Percentiles rank a stretch among this genome's conserved stretches.
Conservation (phyloP, 768 basidiomycete species). For the Sarcodon sp. region DNA sequence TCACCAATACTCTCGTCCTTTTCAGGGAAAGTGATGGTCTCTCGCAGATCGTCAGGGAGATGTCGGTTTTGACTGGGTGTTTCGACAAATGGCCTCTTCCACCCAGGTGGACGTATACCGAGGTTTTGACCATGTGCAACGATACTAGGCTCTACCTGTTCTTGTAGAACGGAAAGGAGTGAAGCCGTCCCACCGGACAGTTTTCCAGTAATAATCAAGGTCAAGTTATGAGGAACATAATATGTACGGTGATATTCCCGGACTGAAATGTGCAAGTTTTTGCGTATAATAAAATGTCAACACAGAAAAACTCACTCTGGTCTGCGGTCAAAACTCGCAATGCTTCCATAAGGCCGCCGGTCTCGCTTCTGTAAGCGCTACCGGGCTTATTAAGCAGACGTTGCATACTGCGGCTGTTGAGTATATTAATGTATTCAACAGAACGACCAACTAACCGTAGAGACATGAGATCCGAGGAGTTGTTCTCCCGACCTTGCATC, state of each 20-base stretch:
- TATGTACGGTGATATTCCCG: conserved; percentile 78
- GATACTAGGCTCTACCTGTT: conserved; percentile 73
- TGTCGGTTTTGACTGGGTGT: conserved; percentile 58
- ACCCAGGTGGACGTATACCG: conserved; percentile 62
- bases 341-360: conserved; percentile 91
- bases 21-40: conserved; percentile 87
- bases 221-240: conserved; percentile 91
- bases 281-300: not conserved
- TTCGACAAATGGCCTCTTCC: conserved; percentile 93
- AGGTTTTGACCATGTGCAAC: conserved; percentile 60
- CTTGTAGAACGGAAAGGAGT: conserved; percentile 72
- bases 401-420: conserved; percentile 43
- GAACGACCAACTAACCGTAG: conserved; percentile 40
- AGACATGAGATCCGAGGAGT: conserved; percentile 82
- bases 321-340: conserved; percentile 76
- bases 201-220: conserved; percentile 82
- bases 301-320: conserved; percentile 47
- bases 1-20: conserved; percentile 94
- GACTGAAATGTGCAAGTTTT: conserved; percentile 35
- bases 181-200: conserved; percentile 63
- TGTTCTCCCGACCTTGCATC: conserved; percentile 96
- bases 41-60: conserved; percentile 36
- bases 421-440: not conserved
- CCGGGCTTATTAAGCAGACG: conserved; percentile 66
- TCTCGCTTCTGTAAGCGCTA: conserved; percentile 93